These are phyloP conservation scores for Camellia oleifera DNA, from an alignment of 179 eudicot genomes.

Conservation along the genomic window DNA sequence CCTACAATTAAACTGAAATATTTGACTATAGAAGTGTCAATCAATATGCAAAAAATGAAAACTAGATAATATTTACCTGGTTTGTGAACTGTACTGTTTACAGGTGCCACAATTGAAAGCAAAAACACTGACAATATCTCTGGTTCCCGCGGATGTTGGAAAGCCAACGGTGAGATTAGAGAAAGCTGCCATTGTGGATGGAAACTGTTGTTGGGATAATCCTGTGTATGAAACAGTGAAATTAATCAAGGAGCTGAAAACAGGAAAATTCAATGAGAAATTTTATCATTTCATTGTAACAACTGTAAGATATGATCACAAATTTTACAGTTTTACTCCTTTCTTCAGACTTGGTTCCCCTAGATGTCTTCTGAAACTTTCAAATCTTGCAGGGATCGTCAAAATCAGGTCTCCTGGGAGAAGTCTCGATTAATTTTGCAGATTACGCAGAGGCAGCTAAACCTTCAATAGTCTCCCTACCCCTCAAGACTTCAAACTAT, in stretches of 20 bases:
- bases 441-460: constrained; percentile 60
- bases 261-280: constrained; percentile 71
- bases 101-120: constrained; percentile 73
- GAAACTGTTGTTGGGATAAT: constrained; percentile 81
- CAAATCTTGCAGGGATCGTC: constrained; percentile 63
- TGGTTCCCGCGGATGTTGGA: constrained; percentile 84
- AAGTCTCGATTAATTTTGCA: constrained; percentile 71
- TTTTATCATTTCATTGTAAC: constrained; percentile 69
- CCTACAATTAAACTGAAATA: not conserved
- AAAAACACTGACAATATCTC: constrained; percentile 59
- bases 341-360: not conserved
- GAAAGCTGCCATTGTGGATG: constrained; percentile 66
- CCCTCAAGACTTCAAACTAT: constrained; percentile 48
- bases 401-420: constrained; percentile 72
- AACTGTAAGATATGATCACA: constrained; percentile 39
- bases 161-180: constrained; percentile 78
- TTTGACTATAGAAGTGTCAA: not conserved
- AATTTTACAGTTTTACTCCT: not conserved
- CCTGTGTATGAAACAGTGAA: constrained; percentile 88
- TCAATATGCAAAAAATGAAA: not conserved
- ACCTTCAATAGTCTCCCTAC: constrained; percentile 62
- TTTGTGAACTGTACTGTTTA: constrained; percentile 5
- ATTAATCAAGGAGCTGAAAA: constrained; percentile 61
- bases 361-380: not conserved
- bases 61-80: constrained; percentile 23